Base-by-base conservation (phyloP, 139 green algal genomes). In the Tetradesmus obliquus region DNA sequence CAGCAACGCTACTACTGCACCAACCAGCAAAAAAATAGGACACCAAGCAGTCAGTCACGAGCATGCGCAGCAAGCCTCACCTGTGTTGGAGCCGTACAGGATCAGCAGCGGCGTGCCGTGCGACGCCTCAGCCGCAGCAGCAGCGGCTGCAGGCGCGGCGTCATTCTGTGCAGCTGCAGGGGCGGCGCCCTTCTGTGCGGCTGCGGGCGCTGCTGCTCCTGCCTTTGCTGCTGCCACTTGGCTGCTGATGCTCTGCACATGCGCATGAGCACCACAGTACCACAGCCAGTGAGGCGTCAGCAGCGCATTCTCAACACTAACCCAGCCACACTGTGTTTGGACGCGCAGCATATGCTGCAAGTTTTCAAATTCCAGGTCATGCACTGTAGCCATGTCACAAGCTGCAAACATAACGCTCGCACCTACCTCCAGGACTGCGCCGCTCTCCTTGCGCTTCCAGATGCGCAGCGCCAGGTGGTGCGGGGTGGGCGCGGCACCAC, bases 61-160 rank as follows among this genome's bases (percentile, higher is more conserved):
- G 32, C 32, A 45, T 45, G 32, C 32, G 32, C 10, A 3, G 7
- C 24, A 13, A 20, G 10, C 22, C n/a, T 12, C 20, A 82, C 88
- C 89, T 24, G 20, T 80, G 72, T 93, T 93, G 71, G 84, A 91
- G 76, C 90, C 90, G 32, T 86, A 93, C 57, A 93, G 90, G 0
- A 93, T 55, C 32, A 81, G 90, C 55, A 93, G 84, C 0, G 84
- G 90, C 2, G 83, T 90, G 82, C 32, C 45, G 72, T 92, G 83
- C 55, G 22, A 76, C n/a, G 58, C 88, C 55, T 55, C 80, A 20
- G 79, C 55, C 7, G 51, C 45, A 24, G 45, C 80, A n/a, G 80
- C 51, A n/a, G 80, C 80, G 7, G 80, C 6, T 51, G 74, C 74
- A 20, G 19, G 54, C 54, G 82, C 82, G n/a, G 32, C 45, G 22